phyloP scores from a whole-genome alignment of 495 filamentous ascomycete genomes.

The Penicillium cataractarum region DNA sequence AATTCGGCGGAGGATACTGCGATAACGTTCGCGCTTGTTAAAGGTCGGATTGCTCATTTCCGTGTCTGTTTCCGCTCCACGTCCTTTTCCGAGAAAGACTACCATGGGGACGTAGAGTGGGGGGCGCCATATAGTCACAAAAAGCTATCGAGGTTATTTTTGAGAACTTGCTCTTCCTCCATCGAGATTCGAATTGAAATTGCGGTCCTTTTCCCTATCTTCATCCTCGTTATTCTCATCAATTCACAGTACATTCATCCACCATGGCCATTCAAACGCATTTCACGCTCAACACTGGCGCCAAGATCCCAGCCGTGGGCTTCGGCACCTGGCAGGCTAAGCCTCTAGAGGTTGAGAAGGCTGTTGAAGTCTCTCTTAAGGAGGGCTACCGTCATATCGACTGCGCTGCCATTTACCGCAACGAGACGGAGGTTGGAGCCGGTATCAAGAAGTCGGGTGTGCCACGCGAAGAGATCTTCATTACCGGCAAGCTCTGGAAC shows the following conservation, averaged over 20 bases:
- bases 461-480: slow-evolving; percentile 66
- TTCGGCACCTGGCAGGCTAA: slow-evolving; percentile 43
- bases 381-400: slow-evolving; percentile 73
- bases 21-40: neutral
- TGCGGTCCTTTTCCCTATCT: neutral
- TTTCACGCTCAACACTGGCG: slow-evolving; percentile 42
- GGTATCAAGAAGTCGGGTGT: slow-evolving; percentile 62
- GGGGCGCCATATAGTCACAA: too few species aligned
- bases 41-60: neutral
- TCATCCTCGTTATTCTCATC: neutral
- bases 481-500: slow-evolving; percentile 70
- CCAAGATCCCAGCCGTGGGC: slow-evolving; percentile 42
- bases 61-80: neutral
- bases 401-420: slow-evolving; percentile 70
- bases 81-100: neutral
- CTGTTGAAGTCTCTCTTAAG: slow-evolving; percentile 50
- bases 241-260: neutral
- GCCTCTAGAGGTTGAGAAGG: slow-evolving; percentile 39
- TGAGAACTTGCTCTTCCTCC: neutral
- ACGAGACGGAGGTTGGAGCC: slow-evolving; percentile 66
- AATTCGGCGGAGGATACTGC: too few species aligned
- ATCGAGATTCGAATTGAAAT: neutral
- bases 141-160: neutral
- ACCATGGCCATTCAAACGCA: neutral
- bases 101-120: neutral